Evolutionary conservation across 306 rosid species (phyloP).

Genomic region (Herpetospermum pedunculosum): DNA sequence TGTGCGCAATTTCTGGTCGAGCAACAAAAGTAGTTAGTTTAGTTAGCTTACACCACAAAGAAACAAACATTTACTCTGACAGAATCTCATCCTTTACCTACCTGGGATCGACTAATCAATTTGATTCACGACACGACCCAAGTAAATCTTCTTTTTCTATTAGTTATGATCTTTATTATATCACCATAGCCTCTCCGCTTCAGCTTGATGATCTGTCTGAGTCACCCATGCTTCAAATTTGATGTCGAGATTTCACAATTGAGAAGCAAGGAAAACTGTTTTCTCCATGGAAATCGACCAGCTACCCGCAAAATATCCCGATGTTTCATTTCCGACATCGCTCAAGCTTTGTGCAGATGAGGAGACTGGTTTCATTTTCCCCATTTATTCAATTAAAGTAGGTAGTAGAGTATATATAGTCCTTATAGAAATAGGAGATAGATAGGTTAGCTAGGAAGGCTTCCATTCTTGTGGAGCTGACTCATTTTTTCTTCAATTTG

Average conservation of each 20-base stretch:
- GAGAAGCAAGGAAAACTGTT: background rate
- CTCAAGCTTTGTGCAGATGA: background rate
- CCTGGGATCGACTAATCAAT: background rate
- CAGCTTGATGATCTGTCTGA: slow-evolving; percentile 1
- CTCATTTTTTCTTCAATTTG: background rate
- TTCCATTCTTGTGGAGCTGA: background rate
- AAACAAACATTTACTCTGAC: background rate
- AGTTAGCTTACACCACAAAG: background rate
- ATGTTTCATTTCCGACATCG: background rate
- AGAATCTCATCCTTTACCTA: background rate
- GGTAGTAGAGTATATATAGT: background rate
- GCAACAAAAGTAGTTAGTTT: slow-evolving; percentile 24
- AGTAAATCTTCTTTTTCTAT: background rate
- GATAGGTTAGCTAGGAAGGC: background rate
- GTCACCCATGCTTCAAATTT: background rate
- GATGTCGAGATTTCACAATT: background rate
- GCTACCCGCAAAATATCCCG: background rate
- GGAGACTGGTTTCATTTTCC: background rate
- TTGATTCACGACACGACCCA: background rate
- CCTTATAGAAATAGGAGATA: background rate
- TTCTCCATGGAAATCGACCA: background rate
- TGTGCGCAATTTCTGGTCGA: slow-evolving; percentile 64
- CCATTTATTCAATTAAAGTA: background rate
- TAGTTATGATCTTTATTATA: background rate
- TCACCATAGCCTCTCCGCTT: background rate